Evolutionary conservation across 78 protist species (phyloP).

Genomic region (Dictyostelium citrinum): DNA sequence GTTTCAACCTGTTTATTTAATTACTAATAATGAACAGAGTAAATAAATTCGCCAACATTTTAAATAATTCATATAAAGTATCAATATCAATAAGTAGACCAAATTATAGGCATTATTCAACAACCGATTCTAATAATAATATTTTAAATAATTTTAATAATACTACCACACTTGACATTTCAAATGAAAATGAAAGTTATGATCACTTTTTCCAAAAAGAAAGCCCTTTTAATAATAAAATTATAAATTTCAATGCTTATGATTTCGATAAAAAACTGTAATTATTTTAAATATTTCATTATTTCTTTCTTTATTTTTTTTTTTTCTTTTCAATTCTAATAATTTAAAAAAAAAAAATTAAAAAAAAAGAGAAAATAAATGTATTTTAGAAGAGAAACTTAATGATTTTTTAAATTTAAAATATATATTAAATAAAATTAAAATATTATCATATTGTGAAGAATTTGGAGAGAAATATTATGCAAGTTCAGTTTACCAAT

Average conservation of each 20-base stretch:
- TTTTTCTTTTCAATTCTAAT: no score
- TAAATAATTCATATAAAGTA: neutral
- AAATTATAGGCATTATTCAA: neutral
- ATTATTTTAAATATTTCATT: neutral
- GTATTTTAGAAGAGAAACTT: neutral
- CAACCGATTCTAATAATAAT: neutral
- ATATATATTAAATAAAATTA: neutral
- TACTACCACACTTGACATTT: neutral
- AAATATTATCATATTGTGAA: neutral
- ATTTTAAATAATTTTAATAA: neutral
- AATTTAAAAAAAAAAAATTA: neutral
- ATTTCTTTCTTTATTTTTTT: no score
- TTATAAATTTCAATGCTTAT: neutral
- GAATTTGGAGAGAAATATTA: neutral
- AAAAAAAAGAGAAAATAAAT: neutral
- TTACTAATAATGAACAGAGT: neutral
- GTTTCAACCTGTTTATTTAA: neutral
- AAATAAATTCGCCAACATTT: neutral
- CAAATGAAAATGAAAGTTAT: neutral
- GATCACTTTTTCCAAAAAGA: neutral
- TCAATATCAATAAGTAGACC: neutral
- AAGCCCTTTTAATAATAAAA: neutral
- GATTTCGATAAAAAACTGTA: neutral
- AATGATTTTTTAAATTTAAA: neutral
- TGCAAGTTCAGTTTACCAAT: neutral